These are phyloP conservation scores for Urochloa ruziziensis DNA, from an alignment of 176 grass and related monocot species.

Conservation along the genomic window DNA sequence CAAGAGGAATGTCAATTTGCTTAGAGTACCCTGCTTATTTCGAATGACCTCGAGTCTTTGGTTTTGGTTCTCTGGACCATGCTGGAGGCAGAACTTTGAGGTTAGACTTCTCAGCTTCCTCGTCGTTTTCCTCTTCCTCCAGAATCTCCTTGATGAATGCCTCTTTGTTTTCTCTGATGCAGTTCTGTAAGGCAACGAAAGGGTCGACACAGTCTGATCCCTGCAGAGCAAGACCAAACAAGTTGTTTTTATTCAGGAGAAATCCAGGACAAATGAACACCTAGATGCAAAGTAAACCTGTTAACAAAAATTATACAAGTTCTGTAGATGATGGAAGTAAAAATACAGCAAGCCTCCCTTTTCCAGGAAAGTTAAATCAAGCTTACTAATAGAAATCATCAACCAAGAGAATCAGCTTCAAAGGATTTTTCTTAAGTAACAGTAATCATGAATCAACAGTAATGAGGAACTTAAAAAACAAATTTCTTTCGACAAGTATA, in stretches of 20 bases:
- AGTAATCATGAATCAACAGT: neutral
- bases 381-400: neutral
- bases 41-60: constrained; percentile 20
- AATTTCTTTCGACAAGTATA: neutral
- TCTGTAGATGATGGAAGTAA: neutral
- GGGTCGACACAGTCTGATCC: constrained; percentile 66
- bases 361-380: neutral
- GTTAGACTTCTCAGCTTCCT: constrained; percentile 28
- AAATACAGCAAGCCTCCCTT: neutral
- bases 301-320: neutral
- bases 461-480: neutral
- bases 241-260: neutral
- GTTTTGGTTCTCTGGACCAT: constrained; percentile 62
- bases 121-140: constrained; percentile 39
- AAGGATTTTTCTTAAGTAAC: neutral
- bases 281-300: neutral
- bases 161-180: constrained; percentile 58
- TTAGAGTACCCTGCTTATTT: neutral
- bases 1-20: neutral
- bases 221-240: constrained; percentile 13
- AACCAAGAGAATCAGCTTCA: neutral
- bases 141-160: constrained; percentile 68
- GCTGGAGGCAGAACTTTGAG: constrained; percentile 42
- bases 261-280: neutral
- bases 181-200: constrained; percentile 58